These are phyloP conservation scores for Asterochloris erici DNA, from an alignment of 139 green algal genomes.

Conservation along the genomic window DNA sequence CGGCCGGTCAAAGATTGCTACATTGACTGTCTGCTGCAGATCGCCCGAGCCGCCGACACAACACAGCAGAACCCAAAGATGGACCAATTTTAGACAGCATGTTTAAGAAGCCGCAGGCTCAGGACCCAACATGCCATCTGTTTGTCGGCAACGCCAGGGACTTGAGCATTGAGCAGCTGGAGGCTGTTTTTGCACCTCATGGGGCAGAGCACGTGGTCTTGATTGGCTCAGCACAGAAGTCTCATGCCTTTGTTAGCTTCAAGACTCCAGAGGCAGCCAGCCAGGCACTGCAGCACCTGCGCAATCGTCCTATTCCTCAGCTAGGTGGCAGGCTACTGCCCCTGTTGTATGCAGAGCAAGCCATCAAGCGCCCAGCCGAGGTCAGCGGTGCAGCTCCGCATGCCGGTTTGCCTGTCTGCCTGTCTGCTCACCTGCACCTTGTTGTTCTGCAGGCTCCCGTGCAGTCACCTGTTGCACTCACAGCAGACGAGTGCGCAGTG, in stretches of 20 bases:
- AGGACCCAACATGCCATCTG: conserved; percentile 38
- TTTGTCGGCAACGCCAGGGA: conserved; percentile 59
- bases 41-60: no score
- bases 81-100: background rate
- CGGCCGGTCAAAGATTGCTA: no score
- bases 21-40: no score
- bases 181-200: conserved; percentile 17
- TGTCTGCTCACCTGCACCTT: background rate
- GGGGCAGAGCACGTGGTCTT: conserved; percentile 18
- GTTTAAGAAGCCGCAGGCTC: conserved; percentile 10
- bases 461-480: conserved; percentile 9
- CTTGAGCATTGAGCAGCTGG: conserved; percentile 8
- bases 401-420: background rate
- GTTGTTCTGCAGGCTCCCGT: background rate
- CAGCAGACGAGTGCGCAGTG: conserved; percentile 38
- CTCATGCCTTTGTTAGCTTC: conserved; percentile 34
- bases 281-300: conserved; percentile 22
- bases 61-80: no score
- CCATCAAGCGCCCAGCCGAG: conserved; percentile 22
- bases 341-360: conserved; percentile 40
- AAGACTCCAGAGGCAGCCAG: conserved; percentile 17
- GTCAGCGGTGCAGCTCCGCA: background rate
- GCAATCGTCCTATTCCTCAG: conserved; percentile 13
- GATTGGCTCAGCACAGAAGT: background rate
- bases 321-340: conserved; percentile 24